Conservation (phyloP, 768 basidiomycete genomes). For the Panaeolus cyanescens region DNA sequence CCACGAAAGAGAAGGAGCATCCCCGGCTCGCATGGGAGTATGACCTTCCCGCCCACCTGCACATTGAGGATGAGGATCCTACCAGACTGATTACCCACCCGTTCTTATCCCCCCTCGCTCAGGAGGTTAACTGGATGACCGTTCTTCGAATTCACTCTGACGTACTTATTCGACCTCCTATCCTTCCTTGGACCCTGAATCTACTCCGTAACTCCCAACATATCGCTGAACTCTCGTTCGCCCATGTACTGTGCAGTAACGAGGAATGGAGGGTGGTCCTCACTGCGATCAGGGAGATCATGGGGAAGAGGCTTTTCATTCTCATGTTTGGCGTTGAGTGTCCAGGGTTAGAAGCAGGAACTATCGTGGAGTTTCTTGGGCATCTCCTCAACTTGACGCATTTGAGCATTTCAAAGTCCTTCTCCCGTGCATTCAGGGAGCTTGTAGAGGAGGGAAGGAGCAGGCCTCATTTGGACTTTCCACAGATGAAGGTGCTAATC, state of each 20-base stretch:
- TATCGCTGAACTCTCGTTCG: slow-evolving; percentile 20
- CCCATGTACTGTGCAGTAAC: slow-evolving; percentile 15
- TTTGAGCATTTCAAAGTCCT: slow-evolving; percentile 18
- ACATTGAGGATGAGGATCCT: slow-evolving; percentile 7
- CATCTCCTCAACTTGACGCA: slow-evolving; percentile 12
- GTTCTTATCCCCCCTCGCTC: slow-evolving; percentile 5
- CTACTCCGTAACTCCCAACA: slow-evolving; percentile 13
- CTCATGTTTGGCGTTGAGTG: slow-evolving; percentile 18
- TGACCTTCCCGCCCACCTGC: slow-evolving; percentile 8
- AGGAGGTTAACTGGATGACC: slow-evolving; percentile 8
- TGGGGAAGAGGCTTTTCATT: slow-evolving; percentile 12
- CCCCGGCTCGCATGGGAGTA: slow-evolving; percentile 18
- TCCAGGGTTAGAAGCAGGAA: slow-evolving; percentile 13
- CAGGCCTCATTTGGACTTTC: not conserved
- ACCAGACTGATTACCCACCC: not conserved
- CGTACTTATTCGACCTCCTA: slow-evolving; percentile 20
- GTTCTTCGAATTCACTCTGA: slow-evolving; percentile 19
- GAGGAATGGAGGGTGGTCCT: slow-evolving; percentile 17
- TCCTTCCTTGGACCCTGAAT: slow-evolving; percentile 20
- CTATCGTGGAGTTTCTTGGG: slow-evolving; percentile 16
- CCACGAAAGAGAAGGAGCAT: not conserved
- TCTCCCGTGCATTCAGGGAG: not conserved
- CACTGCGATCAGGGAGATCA: slow-evolving; percentile 16
- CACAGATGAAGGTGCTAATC: not conserved
- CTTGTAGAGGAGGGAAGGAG: not conserved